Evolutionary conservation across 192 early-diverging fungal species (phyloP), one percentile per base, ranked within the genome.

Genomic region (Gonapodya prolifera): DNA sequence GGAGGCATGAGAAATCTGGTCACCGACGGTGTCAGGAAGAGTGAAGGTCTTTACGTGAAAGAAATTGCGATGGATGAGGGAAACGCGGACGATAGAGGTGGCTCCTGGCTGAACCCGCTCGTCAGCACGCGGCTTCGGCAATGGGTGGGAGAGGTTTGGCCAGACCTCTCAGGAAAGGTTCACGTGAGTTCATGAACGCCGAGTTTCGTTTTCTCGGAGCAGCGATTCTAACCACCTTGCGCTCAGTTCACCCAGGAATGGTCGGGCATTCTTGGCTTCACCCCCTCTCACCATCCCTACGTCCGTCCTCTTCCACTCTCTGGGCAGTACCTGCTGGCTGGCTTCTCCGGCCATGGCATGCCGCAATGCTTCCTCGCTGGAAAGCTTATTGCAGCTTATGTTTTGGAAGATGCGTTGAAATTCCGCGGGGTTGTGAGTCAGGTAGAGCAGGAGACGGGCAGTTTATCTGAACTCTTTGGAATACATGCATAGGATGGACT

Each of bases 271-370:
- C 84, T 88, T 80, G 86, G 81, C 1, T 86, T 81, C 69, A 82
- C 79, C n/a, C 0, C 18, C 18, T 83, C 84, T 69, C 28, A 75
- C 33, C 34, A 80, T 33, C 86, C 86, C 34, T 79, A 80, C 61
- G 85, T 88, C 0, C 83, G 82, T 0, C 70, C 35, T 16, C 73
- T 87, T 61, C 45, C 23, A 23, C 45, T 61, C 8, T 61, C 45
- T 61, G 34, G 69, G 1, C 76, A 83, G 79, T 84, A 70, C 32
- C 77, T 84, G 30, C 35, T 70, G 33, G 83, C 81, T 2, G 86
- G 85, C 30, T 86, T 80, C 75, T 73, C 30, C 34, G 86, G 86
- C 2, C 85, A 88, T 74, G 86, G 86, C 33, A 88, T 88, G 86
- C 83, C 86, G 70, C 77, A 85, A 0, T 78, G 80, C 33, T 84